These are phyloP conservation scores for Populus hybrid DNA, from an alignment of 441 rosid species.

Conservation along the genomic window DNA sequence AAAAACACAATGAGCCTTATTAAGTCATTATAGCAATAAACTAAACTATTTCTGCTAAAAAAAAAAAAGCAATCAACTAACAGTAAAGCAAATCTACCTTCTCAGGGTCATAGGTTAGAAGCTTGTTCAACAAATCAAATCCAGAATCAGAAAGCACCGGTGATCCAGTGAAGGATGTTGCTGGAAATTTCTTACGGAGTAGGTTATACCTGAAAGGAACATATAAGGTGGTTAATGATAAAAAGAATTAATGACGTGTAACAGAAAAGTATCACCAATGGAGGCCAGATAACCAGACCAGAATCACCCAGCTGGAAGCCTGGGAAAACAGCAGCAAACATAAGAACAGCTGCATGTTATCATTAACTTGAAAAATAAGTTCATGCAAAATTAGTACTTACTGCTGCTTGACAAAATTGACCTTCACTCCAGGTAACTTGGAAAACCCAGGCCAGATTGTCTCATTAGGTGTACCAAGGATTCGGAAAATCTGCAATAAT, in stretches of 20 bases:
- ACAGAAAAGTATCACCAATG: constrained; percentile 53
- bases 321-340: constrained; percentile 71
- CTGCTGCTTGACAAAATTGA: constrained; percentile 98
- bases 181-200: constrained; percentile 94
- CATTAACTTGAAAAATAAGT: constrained; percentile 21
- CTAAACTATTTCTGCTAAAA: not conserved
- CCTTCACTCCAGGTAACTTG: constrained; percentile 92
- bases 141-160: constrained; percentile 98
- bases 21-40: constrained; percentile 10
- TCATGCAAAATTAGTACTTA: constrained; percentile 43
- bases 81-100: constrained; percentile 49
- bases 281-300: constrained; percentile 83
- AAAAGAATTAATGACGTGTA: constrained; percentile 25
- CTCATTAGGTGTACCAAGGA: constrained; percentile 94
- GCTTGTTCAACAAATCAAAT: constrained; percentile 90
- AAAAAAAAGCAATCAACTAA: not conserved
- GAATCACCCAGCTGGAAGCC: constrained; percentile 94
- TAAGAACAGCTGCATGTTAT: constrained; percentile 39
- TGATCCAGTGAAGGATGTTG: constrained; percentile 94
- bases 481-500: constrained; percentile 70
- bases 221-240: constrained; percentile 44
- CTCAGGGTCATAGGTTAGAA: constrained; percentile 95
- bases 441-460: constrained; percentile 95
- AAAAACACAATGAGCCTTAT: constrained; percentile 14
- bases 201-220: constrained; percentile 88